Evolutionary conservation across 331 rosid species (phyloP).

Genomic region (Spiraea crenata): DNA sequence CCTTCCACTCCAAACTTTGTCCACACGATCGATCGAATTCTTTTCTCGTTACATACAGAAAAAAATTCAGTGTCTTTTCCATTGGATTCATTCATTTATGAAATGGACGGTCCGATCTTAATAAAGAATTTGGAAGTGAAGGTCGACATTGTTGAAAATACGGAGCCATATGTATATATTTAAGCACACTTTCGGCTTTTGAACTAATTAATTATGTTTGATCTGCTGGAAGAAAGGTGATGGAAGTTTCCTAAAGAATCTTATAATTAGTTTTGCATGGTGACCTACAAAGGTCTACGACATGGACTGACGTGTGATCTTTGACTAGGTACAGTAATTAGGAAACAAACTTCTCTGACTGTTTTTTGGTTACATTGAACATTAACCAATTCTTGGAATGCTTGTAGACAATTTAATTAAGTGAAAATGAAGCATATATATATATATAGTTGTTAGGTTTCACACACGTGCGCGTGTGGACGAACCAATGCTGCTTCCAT

Average conservation of each 20-base stretch:
- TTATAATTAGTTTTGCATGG: slow-evolving; percentile 2
- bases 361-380: too few species aligned
- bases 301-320: neutral
- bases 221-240: slow-evolving; percentile 10
- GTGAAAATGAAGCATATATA: too few species aligned
- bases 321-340: neutral
- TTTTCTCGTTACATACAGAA: neutral
- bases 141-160: slow-evolving; percentile 31
- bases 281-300: slow-evolving; percentile 1
- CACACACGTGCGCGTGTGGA: too few species aligned
- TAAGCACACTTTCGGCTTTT: neutral
- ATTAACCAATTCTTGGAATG: too few species aligned
- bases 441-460: too few species aligned
- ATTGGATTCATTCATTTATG: neutral
- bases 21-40: too few species aligned
- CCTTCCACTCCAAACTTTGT: too few species aligned
- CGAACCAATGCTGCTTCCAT: too few species aligned
- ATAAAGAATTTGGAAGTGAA: neutral
- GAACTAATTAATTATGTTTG: neutral
- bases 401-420: too few species aligned
- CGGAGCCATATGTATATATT: neutral
- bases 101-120: neutral
- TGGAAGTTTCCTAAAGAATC: slow-evolving; percentile 18
- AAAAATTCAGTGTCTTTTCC: neutral
- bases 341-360: too few species aligned